Evolutionary conservation across 345 rosid genomes (phyloP).

Genomic region (Sonneratia caseolaris): DNA sequence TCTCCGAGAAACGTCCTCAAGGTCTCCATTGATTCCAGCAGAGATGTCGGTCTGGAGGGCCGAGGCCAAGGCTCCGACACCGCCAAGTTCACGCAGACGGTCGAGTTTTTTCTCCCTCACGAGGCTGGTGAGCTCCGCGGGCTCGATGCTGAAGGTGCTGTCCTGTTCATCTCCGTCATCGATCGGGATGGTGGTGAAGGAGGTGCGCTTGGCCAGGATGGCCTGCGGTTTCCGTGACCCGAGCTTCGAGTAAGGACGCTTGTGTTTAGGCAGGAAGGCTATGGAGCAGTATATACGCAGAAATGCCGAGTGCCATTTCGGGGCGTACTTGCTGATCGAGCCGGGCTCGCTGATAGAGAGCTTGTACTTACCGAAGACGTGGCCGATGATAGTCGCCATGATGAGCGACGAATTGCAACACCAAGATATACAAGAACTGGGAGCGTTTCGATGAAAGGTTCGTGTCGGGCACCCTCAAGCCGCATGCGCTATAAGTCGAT

Average conservation of each 20-base stretch:
- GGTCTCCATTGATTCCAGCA: conserved; percentile 29
- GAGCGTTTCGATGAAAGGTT: too few relatives aligned
- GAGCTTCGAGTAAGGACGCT: not conserved
- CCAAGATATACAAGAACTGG: not conserved
- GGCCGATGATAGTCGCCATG: conserved; percentile 5
- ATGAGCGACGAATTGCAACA: not conserved
- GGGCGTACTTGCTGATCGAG: conserved; percentile 18
- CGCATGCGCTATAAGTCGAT: too few relatives aligned
- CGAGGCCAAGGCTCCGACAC: conserved; percentile 27
- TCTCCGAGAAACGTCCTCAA: conserved; percentile 25
- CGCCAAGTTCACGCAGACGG: conserved; percentile 26
- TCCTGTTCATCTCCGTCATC: conserved; percentile 11
- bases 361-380: conserved; percentile 6
- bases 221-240: not conserved
- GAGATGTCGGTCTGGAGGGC: conserved; percentile 24
- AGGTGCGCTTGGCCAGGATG: not conserved
- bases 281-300: conserved; percentile 39
- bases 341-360: conserved; percentile 21
- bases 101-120: conserved; percentile 31
- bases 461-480: too few relatives aligned
- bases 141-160: conserved; percentile 21
- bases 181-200: conserved; percentile 15
- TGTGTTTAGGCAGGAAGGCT: conserved; percentile 23
- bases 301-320: conserved; percentile 52
- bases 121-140: conserved; percentile 22